A percentile compares a stretch with the other conserved stretches of the same genome.
phyloP scores from a whole-genome alignment of 805 yeast genomes.

The Nematodospora valgi region DNA sequence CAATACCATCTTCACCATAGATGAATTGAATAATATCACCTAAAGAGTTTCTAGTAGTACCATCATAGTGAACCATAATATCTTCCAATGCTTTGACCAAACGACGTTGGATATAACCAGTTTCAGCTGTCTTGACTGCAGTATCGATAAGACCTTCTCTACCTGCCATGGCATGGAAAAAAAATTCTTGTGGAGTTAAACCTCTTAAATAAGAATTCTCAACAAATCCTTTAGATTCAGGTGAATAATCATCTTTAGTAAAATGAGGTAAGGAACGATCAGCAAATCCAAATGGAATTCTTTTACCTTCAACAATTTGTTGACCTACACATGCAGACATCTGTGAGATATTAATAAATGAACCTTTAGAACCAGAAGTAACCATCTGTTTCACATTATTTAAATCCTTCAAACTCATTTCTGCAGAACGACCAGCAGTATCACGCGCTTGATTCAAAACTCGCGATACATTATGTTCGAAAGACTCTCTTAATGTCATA shows the following conservation, averaged over 20 bases:
- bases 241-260: slow-evolving; percentile 97
- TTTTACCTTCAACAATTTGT: slow-evolving; percentile 99
- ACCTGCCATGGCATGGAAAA: slow-evolving; percentile 99
- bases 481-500: slow-evolving; percentile 98
- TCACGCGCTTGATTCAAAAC: slow-evolving; percentile 97
- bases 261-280: slow-evolving; percentile 97
- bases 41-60: slow-evolving; percentile 94
- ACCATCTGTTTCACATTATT: slow-evolving; percentile 99
- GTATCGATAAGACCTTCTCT: slow-evolving; percentile 99
- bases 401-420: slow-evolving; percentile 87
- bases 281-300: slow-evolving; percentile 95
- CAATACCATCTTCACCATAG: slow-evolving; percentile 99
- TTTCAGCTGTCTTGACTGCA: slow-evolving; percentile 98
- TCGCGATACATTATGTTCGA: slow-evolving; percentile 95
- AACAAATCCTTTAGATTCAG: slow-evolving; percentile 97
- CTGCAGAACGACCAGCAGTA: slow-evolving; percentile 98
- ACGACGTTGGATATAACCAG: slow-evolving; percentile 98
- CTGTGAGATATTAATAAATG: slow-evolving; percentile 96
- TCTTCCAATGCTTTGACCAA: slow-evolving; percentile 94
- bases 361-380: slow-evolving; percentile 98
- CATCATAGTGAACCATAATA: slow-evolving; percentile 97
- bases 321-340: slow-evolving; percentile 99
- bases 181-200: slow-evolving; percentile 96
- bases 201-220: slow-evolving; percentile 97
- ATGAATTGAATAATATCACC: slow-evolving; percentile 96